Percentiles rank a stretch among this genome's conserved stretches.
phyloP scores from a whole-genome alignment of 768 basidiomycete genomes.

The Trametes villosa region DNA sequence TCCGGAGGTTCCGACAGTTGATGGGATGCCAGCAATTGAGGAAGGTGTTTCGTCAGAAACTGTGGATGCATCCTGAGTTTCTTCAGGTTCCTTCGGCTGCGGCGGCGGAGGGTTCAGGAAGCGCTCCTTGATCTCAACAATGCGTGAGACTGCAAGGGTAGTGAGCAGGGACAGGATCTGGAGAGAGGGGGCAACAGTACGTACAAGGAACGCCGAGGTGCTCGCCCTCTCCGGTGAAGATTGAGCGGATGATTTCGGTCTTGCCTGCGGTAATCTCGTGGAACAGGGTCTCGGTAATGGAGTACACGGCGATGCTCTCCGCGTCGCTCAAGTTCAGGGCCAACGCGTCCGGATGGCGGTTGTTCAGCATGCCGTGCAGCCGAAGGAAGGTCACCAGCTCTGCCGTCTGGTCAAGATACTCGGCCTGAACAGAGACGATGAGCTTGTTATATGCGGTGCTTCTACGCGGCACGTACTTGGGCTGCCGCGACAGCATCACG shows the following conservation, averaged over 20 bases:
- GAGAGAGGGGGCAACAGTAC: conserved; percentile 31
- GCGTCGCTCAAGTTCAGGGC: conserved; percentile 48
- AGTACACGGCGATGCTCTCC: conserved; percentile 60
- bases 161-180: conserved; percentile 8
- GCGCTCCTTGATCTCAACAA: conserved; percentile 59
- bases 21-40: conserved; percentile 45
- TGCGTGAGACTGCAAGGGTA: conserved; percentile 53
- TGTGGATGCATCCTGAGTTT: conserved; percentile 4
- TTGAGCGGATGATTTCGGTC: conserved; percentile 52
- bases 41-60: conserved; percentile 13
- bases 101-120: conserved; percentile 52
- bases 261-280: conserved; percentile 58
- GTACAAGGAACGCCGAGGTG: conserved; percentile 67
- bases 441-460: neutral
- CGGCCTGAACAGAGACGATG: conserved; percentile 41
- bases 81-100: conserved; percentile 1
- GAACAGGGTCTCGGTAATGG: conserved; percentile 57
- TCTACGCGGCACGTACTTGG: conserved; percentile 46
- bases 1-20: conserved; percentile 45
- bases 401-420: conserved; percentile 46
- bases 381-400: conserved; percentile 64
- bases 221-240: conserved; percentile 62
- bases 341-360: conserved; percentile 48
- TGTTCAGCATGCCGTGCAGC: conserved; percentile 53
- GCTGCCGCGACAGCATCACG: conserved; percentile 58